These are phyloP conservation scores for Saccharomyces paradoxus DNA, from an alignment of 805 yeast genomes.

Conservation along the genomic window DNA sequence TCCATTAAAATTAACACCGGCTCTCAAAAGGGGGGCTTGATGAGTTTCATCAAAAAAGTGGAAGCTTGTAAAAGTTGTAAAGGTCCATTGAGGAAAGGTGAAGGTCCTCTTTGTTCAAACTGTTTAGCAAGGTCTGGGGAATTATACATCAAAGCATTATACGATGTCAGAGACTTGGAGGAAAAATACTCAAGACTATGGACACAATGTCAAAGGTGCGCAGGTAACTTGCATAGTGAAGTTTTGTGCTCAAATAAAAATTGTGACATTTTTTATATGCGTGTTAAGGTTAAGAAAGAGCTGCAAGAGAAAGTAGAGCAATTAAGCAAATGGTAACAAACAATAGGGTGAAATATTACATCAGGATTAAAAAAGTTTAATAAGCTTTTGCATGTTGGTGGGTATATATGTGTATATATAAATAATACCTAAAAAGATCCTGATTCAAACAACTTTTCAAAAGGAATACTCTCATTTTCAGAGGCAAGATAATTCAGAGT, in stretches of 20 bases:
- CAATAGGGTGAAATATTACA: not conserved
- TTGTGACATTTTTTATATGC: slow-evolving; percentile 96
- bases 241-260: slow-evolving; percentile 92
- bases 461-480: slow-evolving; percentile 2
- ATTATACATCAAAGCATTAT: slow-evolving; percentile 72
- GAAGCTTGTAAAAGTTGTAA: slow-evolving; percentile 86
- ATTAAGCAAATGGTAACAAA: slow-evolving; percentile 33
- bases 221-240: slow-evolving; percentile 91
- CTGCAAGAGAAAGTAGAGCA: slow-evolving; percentile 33
- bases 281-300: slow-evolving; percentile 47
- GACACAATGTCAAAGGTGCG: slow-evolving; percentile 98
- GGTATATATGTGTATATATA: not conserved
- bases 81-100: slow-evolving; percentile 57
- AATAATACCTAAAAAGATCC: not conserved
- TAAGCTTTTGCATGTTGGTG: not conserved
- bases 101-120: slow-evolving; percentile 73
- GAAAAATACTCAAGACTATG: slow-evolving; percentile 78
- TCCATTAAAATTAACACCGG: slow-evolving; percentile 36
- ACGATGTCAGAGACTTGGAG: slow-evolving; percentile 72
- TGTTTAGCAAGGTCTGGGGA: slow-evolving; percentile 69
- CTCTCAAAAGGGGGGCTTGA: slow-evolving; percentile 75
- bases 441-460: not conserved
- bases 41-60: slow-evolving; percentile 85
- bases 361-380: not conserved
- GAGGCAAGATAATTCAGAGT: slow-evolving; percentile 30